Evolutionary conservation across 208 protist species (phyloP), one percentile per base, ranked within the genome.

Genomic region (Trypanosoma mega): DNA sequence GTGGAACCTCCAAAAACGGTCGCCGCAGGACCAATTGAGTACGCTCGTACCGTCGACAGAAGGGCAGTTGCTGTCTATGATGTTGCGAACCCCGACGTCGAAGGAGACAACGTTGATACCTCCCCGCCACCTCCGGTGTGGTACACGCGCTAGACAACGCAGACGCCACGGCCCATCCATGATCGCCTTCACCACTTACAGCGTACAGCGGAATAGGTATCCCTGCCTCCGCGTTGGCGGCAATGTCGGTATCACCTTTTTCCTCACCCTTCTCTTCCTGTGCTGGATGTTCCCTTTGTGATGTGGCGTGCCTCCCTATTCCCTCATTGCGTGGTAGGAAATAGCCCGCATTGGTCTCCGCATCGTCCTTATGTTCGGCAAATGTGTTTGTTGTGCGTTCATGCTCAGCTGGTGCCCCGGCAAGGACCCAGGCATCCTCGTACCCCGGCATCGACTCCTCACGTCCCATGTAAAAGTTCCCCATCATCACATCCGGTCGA

Each of bases 381-480:
- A 75, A 87, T 20, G 87, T 93, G 66, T 93, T 88, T 2, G 72
- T 90, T 20, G 87, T 93, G 24, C 78, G 68, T 58, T 83, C 87
- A 57, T 90, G 74, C 31, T 72, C 59, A 5, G 73, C 46, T 26
- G 82, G 82, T n/a, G 80, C 71, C 16, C 82, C 87, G 0, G 80
- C 77, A 20, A 80, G 66, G 52, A 70, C 66, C 79, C 80, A 93
- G 24, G 78, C 76, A 59, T 93, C 87, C 47, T 78, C 70, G 49
- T 82, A 93, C 8, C 69, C 77, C 31, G 64, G 56, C 24, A 87
- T 63, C 20, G 61, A 60, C 54, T 90, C 82, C 3, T 37, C 57
- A 0, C 70, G 63, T 3, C 74, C 72, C 58, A 84, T 74, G 34
- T 82, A 82, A 23, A 87, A 51, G 59, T 86, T 88, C 2, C 87